A percentile compares a stretch with the other conserved stretches of the same genome.
Conservation (phyloP, 129 eudicot species). For the Heracleum sosnowskyi region DNA sequence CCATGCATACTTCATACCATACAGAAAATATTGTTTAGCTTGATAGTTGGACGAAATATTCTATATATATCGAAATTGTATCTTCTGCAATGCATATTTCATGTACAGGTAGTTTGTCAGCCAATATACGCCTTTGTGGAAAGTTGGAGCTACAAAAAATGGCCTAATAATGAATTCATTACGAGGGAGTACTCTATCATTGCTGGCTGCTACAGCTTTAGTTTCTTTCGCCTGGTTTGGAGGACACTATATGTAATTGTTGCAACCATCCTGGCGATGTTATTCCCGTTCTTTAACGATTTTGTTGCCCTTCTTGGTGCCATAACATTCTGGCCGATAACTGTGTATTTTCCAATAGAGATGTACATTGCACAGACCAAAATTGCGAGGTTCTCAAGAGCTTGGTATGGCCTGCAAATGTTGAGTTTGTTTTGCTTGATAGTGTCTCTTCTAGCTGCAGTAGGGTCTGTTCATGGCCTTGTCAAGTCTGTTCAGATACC, state of each 20-base stretch:
- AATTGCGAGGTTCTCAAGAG: slow-evolving; percentile 35
- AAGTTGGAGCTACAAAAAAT: slow-evolving; percentile 31
- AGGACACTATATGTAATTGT: slow-evolving; percentile 49
- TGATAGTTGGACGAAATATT: too few relatives aligned
- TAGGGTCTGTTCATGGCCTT: slow-evolving; percentile 57
- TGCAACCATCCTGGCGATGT: slow-evolving; percentile 44
- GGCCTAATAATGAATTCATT: slow-evolving; percentile 45
- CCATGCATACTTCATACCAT: too few relatives aligned
- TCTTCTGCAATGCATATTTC: not conserved
- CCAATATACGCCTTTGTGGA: slow-evolving; percentile 58
- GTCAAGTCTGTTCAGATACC: slow-evolving; percentile 24
- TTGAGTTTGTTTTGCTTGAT: slow-evolving; percentile 37
- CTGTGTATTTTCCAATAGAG: slow-evolving; percentile 69
- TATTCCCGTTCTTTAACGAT: slow-evolving; percentile 70
- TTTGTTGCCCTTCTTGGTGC: slow-evolving; percentile 72
- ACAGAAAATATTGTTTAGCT: too few relatives aligned
- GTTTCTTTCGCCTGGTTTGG: slow-evolving; percentile 47
- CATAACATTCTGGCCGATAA: slow-evolving; percentile 59
- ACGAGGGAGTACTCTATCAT: slow-evolving; percentile 16
- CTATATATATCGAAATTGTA: not conserved
- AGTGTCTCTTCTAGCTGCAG: slow-evolving; percentile 48
- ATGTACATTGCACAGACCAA: slow-evolving; percentile 49
- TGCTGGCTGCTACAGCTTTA: slow-evolving; percentile 25
- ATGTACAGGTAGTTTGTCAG: slow-evolving; percentile 45
- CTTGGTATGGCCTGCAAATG: slow-evolving; percentile 46